Percentiles rank a stretch among this genome's conserved stretches.
Evolutionary conservation across 2,329 filamentous ascomycete species (phyloP).

Genomic region (Trichoderma semiorbis): DNA sequence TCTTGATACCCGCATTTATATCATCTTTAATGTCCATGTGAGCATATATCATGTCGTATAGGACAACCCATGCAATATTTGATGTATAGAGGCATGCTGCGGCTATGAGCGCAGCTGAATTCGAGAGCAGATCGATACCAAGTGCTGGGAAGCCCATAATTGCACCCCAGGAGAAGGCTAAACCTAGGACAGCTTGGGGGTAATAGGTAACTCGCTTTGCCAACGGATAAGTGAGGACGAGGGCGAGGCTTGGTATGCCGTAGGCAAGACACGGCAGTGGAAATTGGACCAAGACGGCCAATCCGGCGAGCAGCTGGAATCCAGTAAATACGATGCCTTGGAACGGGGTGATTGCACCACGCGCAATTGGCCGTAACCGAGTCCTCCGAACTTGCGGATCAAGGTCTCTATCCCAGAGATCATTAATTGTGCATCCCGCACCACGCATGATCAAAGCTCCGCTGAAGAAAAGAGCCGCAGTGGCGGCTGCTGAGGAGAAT

Average conservation of each 20-base stretch:
- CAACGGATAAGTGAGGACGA: constrained; percentile 75
- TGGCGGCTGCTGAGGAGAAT: constrained; percentile 60
- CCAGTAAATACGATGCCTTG: constrained; percentile 73
- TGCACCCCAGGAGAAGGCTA: constrained; percentile 87
- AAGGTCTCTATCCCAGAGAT: constrained; percentile 84
- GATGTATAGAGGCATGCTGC: constrained; percentile 70
- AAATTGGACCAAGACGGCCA: constrained; percentile 73
- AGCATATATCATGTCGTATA: constrained; percentile 92
- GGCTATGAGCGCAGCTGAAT: constrained; percentile 59
- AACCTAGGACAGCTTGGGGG: constrained; percentile 75
- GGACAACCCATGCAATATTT: constrained; percentile 79
- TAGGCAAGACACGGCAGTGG: constrained; percentile 72
- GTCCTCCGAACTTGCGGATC: constrained; percentile 78
- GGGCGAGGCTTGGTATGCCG: constrained; percentile 67
- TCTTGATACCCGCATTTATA: constrained; percentile 81
- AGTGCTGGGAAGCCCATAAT: constrained; percentile 85
- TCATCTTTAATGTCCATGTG: constrained; percentile 91
- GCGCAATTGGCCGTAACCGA: constrained; percentile 73
- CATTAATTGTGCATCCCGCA: constrained; percentile 84
- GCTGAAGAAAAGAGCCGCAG: constrained; percentile 65
- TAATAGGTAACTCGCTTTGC: constrained; percentile 86
- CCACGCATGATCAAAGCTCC: constrained; percentile 84
- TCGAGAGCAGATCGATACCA: constrained; percentile 68
- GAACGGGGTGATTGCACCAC: constrained; percentile 69
- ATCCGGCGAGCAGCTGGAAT: constrained; percentile 67